Evolutionary conservation across 371 early-diverging fungal species (phyloP), one percentile per base, ranked within the genome.

Genomic region (Amoeboaphelidium protococcarum): DNA sequence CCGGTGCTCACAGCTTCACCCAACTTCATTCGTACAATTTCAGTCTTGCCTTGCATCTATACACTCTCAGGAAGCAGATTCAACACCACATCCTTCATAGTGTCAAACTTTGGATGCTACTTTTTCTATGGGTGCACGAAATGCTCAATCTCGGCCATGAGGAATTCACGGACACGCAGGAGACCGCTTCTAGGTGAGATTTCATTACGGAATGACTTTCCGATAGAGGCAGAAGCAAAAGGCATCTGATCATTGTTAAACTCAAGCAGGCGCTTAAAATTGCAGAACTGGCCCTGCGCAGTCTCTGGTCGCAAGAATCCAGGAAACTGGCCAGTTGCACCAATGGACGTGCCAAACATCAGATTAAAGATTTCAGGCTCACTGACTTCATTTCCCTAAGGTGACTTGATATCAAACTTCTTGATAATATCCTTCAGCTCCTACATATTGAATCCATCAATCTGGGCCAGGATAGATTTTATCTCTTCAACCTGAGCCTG

Each of bases 121-220:
- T 98, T 98, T 62, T 86, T 76, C 20, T 65, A 56, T 2, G 98
- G 92, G 60, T 96, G 86, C 12, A 98, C 97, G 60, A 78, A 99
- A 70, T 97, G 97, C 63, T 99, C 99, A 60, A 99, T 89, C 65
- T 99, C 99, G 21, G 97, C 97, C 96, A 97, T 96, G 22, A 89
- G 84, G 67, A 98, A 98, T 65, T 99, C 99, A 59, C 95, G 78
- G 44, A 98, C 96, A 54, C 99, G 80, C 51, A 98, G 69, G 21
- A 99, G 72, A 52, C 98, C 98, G 46, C 82, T 74, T 43, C 98
- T 78, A 45, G 99, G 99, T 44, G 91, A 85, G 51, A 99, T 99
- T 63, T 99, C 99, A 63, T 99, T 99, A 58, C 99, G 76, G 79
- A 98, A 98, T 25, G 90, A 83, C 52, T 88, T 89, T 56, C 99